These are phyloP conservation scores for Leptographium wingfieldii DNA, from an alignment of 2,329 filamentous ascomycete species.

Conservation along the genomic window DNA sequence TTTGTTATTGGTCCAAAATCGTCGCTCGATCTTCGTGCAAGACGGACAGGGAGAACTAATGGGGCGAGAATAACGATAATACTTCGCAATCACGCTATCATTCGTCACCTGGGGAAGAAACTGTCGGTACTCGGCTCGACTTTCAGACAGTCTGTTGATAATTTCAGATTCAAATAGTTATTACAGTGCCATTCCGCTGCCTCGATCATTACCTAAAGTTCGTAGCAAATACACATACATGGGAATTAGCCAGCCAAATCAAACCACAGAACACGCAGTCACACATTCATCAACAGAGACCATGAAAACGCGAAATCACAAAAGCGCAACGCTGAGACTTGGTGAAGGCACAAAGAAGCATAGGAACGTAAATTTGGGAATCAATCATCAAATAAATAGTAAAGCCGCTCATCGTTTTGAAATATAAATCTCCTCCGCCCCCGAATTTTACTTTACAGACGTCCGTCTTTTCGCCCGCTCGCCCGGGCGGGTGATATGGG, in stretches of 20 bases:
- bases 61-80: background rate
- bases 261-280: background rate
- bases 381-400: background rate
- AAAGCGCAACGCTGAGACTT: too few species aligned
- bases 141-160: background rate
- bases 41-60: background rate
- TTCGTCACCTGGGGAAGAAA: too few species aligned
- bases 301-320: background rate
- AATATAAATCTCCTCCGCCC: background rate
- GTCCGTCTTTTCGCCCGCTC: conserved; percentile 3
- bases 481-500: conserved; percentile 2
- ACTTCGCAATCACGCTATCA: background rate
- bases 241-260: background rate
- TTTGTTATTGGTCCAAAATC: background rate
- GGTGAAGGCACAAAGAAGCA: background rate
- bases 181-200: background rate
- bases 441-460: background rate
- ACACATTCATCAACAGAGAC: background rate
- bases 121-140: too few species aligned
- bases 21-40: background rate
- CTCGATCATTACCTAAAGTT: background rate
- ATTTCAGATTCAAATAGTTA: background rate
- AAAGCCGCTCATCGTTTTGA: background rate
- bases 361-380: background rate
- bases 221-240: background rate